phyloP scores from a whole-genome alignment of 768 basidiomycete species.

The Pisolithus marmoratus region DNA sequence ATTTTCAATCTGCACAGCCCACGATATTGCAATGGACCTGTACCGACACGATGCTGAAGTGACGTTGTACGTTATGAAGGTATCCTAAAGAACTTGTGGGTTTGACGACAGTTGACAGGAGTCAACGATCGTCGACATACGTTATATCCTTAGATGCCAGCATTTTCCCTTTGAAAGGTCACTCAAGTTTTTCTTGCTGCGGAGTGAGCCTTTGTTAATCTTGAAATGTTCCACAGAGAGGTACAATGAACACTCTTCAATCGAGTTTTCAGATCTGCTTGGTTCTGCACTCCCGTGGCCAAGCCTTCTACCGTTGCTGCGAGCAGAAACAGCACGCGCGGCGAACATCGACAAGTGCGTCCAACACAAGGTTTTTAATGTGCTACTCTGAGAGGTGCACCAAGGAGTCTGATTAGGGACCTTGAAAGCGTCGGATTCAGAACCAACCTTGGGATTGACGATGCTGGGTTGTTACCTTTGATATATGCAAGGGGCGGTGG shows the following conservation, averaged over 20 bases:
- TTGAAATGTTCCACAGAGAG: constrained; percentile 9
- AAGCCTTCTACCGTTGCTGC: constrained; percentile 12
- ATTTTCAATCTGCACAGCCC: constrained; percentile 16
- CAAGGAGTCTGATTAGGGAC: constrained; percentile 34
- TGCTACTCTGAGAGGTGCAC: neutral
- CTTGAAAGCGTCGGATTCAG: constrained; percentile 34
- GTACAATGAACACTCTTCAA: constrained; percentile 22
- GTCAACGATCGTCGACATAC: constrained; percentile 27
- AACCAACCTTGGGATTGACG: constrained; percentile 34
- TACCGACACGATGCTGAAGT: constrained; percentile 24
- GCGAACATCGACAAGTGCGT: constrained; percentile 20
- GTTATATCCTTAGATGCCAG: constrained; percentile 15
- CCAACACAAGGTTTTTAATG: neutral
- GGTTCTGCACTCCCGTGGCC: constrained; percentile 16
- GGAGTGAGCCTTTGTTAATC: neutral
- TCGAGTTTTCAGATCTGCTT: constrained; percentile 22
- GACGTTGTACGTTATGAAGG: constrained; percentile 13
- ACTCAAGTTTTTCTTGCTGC: neutral
- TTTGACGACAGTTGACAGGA: constrained; percentile 8
- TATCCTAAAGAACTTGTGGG: constrained; percentile 23
- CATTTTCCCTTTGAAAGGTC: constrained; percentile 13
- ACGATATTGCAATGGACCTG: constrained; percentile 36
- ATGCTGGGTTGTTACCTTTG: constrained; percentile 29
- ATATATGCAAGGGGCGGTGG: constrained; percentile 32
- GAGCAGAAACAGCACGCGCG: neutral